These are phyloP conservation scores for Coemansia sp. DNA, from an alignment of 192 early-diverging fungal species.

Conservation along the genomic window DNA sequence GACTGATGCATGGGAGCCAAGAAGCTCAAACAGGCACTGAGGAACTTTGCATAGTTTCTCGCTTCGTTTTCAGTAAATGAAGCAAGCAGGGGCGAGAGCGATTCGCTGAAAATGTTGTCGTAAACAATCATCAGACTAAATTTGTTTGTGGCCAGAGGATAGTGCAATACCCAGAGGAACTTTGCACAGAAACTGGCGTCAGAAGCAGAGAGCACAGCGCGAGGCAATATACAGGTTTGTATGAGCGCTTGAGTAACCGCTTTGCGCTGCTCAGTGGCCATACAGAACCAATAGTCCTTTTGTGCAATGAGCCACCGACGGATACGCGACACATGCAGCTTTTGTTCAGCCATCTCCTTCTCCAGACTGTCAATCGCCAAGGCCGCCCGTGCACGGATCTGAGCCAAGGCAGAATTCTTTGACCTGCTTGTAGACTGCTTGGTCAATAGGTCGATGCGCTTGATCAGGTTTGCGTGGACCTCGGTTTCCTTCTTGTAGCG, in stretches of 20 bases:
- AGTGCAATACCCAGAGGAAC: slow-evolving; percentile 48
- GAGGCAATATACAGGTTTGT: slow-evolving; percentile 41
- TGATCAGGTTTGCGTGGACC: slow-evolving; percentile 21
- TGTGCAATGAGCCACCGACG: slow-evolving; percentile 47
- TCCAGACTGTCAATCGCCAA: slow-evolving; percentile 25
- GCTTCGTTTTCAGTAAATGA: slow-evolving; percentile 44
- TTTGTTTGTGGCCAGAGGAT: slow-evolving; percentile 49
- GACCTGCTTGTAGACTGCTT: slow-evolving; percentile 22
- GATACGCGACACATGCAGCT: slow-evolving; percentile 35
- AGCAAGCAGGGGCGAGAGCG: slow-evolving; percentile 29
- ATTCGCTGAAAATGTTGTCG: slow-evolving; percentile 34
- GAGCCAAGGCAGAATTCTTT: slow-evolving; percentile 15
- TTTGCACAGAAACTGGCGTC: slow-evolving; percentile 49
- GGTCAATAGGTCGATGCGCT: slow-evolving; percentile 23
- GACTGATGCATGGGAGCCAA: slow-evolving; percentile 29
- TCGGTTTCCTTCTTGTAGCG: slow-evolving; percentile 42
- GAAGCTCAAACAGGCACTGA: slow-evolving; percentile 27
- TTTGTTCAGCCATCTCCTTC: slow-evolving; percentile 33
- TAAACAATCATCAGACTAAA: slow-evolving; percentile 47
- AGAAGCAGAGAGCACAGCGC: slow-evolving; percentile 39
- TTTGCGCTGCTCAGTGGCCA: slow-evolving; percentile 41
- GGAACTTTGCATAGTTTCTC: slow-evolving; percentile 39
- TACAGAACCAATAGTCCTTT: slow-evolving; percentile 52
- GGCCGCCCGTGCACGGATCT: slow-evolving; percentile 21
- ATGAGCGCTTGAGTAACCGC: slow-evolving; percentile 27